Conservation (phyloP, 2,329 filamentous ascomycete species). For the Cytospora leucostoma region DNA sequence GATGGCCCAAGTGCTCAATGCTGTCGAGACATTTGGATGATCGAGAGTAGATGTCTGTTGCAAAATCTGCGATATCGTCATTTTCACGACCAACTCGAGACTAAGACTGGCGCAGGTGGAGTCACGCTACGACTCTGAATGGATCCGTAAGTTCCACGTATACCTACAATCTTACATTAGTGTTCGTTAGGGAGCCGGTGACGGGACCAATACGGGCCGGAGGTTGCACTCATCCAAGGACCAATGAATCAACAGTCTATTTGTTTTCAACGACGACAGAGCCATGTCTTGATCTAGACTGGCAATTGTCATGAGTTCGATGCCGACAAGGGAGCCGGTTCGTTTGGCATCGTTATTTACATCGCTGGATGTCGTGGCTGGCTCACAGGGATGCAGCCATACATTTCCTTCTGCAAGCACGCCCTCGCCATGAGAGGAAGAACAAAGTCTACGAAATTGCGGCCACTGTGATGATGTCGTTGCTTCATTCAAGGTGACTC, state of each 20-base stretch:
- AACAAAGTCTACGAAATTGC: conserved; percentile 9
- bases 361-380: conserved; percentile 12
- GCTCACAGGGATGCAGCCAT: conserved; percentile 17
- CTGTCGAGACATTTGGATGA: not conserved
- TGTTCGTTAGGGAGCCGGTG: not conserved
- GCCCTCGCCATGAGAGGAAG: conserved; percentile 12
- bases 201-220: not conserved
- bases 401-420: conserved; percentile 10
- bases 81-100: not conserved
- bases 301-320: conserved; percentile 4
- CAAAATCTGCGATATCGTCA: not conserved
- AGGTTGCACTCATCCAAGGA: not conserved
- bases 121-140: not conserved
- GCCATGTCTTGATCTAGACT: not conserved
- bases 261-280: not conserved
- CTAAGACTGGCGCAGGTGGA: not conserved
- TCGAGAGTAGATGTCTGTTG: not conserved
- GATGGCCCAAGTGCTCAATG: not conserved
- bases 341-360: conserved; percentile 3
- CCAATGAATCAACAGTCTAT: not conserved
- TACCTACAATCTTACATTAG: not conserved
- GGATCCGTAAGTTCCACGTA: not conserved
- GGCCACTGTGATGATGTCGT: not conserved
- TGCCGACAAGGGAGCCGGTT: conserved; percentile 12
- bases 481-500: not conserved